phyloP scores from a whole-genome alignment of 208 protist species.

The Porcisia hertigi region DNA sequence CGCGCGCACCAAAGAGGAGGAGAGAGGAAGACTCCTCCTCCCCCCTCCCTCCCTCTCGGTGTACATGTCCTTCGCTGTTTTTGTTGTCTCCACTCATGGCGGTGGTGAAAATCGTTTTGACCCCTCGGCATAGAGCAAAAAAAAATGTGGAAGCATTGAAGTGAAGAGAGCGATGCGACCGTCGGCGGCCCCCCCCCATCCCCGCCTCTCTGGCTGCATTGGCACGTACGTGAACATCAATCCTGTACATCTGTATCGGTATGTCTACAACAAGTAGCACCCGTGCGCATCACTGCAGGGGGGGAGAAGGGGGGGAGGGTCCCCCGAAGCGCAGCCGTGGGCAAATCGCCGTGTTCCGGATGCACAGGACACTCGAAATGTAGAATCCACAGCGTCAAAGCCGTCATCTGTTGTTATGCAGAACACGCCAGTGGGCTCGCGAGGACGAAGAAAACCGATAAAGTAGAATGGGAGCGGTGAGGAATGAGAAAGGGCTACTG shows the following conservation, averaged over 20 bases:
- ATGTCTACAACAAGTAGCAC: too few relatives aligned
- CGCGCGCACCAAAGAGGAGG: neutral
- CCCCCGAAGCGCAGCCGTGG: too few relatives aligned
- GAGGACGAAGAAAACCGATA: neutral
- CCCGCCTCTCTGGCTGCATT: too few relatives aligned
- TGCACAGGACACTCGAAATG: neutral
- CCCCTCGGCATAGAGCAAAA: too few relatives aligned
- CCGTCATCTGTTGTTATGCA: neutral
- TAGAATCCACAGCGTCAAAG: neutral
- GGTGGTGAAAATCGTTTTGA: neutral
- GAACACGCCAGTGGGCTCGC: neutral
- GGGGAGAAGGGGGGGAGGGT: too few relatives aligned
- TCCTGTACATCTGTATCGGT: conserved; percentile 1
- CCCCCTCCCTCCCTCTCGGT: neutral
- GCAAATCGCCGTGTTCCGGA: neutral
- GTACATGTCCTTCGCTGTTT: neutral
- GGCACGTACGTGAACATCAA: too few relatives aligned
- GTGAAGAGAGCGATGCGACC: too few relatives aligned
- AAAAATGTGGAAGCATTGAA: too few relatives aligned
- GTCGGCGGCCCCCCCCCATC: too few relatives aligned
- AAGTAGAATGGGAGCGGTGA: neutral
- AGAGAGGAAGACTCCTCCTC: neutral
- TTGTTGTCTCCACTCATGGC: neutral
- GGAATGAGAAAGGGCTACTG: neutral
- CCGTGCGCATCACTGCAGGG: neutral